phyloP scores from a whole-genome alignment of 257 asterid genomes.

The Solanum stenotomum region DNA sequence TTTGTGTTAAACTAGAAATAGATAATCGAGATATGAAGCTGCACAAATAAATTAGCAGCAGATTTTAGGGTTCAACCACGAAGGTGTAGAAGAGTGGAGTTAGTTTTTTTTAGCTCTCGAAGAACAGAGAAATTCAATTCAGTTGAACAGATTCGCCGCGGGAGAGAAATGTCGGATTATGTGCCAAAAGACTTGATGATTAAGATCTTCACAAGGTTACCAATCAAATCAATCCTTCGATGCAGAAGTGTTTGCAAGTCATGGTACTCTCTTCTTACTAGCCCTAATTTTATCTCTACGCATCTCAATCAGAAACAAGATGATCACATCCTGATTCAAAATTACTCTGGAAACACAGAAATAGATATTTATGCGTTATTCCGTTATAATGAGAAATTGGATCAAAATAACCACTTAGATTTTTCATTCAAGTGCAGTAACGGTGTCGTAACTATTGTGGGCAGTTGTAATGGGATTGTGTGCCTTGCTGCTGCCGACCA shows the following conservation, averaged over 20 bases:
- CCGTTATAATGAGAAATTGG: background rate
- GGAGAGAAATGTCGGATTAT: background rate
- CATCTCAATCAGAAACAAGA: background rate
- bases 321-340: background rate
- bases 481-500: background rate
- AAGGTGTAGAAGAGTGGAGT: background rate
- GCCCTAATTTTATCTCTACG: background rate
- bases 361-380: background rate
- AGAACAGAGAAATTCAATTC: background rate
- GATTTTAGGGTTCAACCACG: background rate
- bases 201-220: background rate
- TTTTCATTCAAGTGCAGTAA: background rate
- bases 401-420: background rate
- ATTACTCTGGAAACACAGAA: background rate
- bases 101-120: background rate
- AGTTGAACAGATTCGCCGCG: background rate
- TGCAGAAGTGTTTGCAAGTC: background rate
- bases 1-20: background rate
- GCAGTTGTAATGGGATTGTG: background rate
- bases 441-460: background rate
- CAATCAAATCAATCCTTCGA: background rate
- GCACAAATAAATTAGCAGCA: background rate
- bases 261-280: constrained; percentile 1
- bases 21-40: background rate
- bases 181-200: constrained; percentile 5